A percentile compares a stretch with the other conserved stretches of the same genome.
Conservation (phyloP, 2,329 filamentous ascomycete species). For the Sordariomycetes sp. region DNA sequence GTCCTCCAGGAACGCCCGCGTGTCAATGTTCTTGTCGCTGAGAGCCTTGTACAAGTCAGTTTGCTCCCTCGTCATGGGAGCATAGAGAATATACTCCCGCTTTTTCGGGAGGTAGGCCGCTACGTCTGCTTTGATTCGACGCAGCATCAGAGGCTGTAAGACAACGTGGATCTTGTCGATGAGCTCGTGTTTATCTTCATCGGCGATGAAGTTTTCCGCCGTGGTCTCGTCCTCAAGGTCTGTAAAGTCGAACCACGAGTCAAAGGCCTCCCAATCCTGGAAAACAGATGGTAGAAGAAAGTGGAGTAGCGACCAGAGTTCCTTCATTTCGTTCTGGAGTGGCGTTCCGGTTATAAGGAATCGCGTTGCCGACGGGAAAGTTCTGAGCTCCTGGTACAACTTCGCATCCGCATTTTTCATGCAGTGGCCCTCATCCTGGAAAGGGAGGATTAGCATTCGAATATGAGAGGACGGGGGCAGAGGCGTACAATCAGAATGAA, state of each 20-base stretch:
- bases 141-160: constrained; percentile 78
- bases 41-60: constrained; percentile 74
- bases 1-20: constrained; percentile 69
- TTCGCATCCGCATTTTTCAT: constrained; percentile 96
- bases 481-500: constrained; percentile 80
- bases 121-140: constrained; percentile 87
- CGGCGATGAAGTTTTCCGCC: constrained; percentile 67
- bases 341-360: constrained; percentile 92
- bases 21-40: constrained; percentile 45
- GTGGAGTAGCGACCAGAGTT: constrained; percentile 89
- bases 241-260: constrained; percentile 95
- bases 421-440: constrained; percentile 82
- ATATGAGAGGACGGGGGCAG: background rate
- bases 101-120: constrained; percentile 89
- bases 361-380: constrained; percentile 82
- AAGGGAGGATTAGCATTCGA: constrained; percentile 7
- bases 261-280: constrained; percentile 84
- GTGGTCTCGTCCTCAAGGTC: constrained; percentile 76
- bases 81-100: constrained; percentile 90
- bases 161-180: constrained; percentile 80
- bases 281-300: constrained; percentile 91
- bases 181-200: constrained; percentile 48
- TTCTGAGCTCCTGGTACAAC: constrained; percentile 77
- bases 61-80: constrained; percentile 82
- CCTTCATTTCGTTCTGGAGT: constrained; percentile 87